Percentiles rank a stretch among this genome's conserved stretches.
These are phyloP conservation scores for Crepidotus sp. DNA, from an alignment of 1,284 basidiomycete genomes.

Conservation along the genomic window DNA sequence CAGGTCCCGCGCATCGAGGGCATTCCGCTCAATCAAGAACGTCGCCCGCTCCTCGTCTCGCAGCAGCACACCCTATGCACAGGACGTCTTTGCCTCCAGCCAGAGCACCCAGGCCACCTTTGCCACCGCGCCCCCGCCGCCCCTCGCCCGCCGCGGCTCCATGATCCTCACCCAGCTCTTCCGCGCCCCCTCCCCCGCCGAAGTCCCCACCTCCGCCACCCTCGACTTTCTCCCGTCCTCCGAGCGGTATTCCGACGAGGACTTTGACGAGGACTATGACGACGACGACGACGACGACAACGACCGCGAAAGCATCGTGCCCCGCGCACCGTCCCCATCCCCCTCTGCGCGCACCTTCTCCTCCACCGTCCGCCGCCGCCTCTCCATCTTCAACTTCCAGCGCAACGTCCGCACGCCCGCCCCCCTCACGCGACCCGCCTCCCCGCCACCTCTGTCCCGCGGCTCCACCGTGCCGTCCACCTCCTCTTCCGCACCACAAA, in stretches of 20 bases:
- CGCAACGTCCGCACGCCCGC: slow-evolving; percentile 21
- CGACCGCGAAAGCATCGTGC: slow-evolving; percentile 19
- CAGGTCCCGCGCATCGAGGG: slow-evolving; percentile 49
- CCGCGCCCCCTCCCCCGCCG: slow-evolving; percentile 16
- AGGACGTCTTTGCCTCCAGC: slow-evolving; percentile 31
- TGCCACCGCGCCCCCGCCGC: slow-evolving; percentile 19
- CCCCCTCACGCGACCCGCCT: slow-evolving; percentile 13
- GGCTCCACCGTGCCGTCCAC: slow-evolving; percentile 22
- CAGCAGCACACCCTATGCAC: slow-evolving; percentile 31
- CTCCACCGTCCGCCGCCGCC: slow-evolving; percentile 25
- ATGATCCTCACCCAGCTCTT: slow-evolving; percentile 32
- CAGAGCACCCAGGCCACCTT: slow-evolving; percentile 21
- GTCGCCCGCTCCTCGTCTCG: slow-evolving; percentile 23
- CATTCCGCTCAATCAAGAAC: slow-evolving; percentile 53
- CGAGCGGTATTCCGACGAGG: slow-evolving; percentile 9
- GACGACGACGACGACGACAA: slow-evolving; percentile 6
- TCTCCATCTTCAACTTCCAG: slow-evolving; percentile 31
- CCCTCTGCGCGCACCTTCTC: slow-evolving; percentile 23
- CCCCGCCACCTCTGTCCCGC: slow-evolving; percentile 20
- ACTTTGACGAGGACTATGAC: slow-evolving; percentile 7
- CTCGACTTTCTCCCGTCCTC: slow-evolving; percentile 25
- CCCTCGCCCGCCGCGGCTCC: slow-evolving; percentile 28
- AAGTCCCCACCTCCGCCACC: slow-evolving; percentile 23
- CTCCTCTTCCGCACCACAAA: slow-evolving; percentile 22
- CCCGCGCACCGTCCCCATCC: slow-evolving; percentile 29